Conservation (phyloP, 202 grass and related monocot genomes). For the Elaeis oleifera region DNA sequence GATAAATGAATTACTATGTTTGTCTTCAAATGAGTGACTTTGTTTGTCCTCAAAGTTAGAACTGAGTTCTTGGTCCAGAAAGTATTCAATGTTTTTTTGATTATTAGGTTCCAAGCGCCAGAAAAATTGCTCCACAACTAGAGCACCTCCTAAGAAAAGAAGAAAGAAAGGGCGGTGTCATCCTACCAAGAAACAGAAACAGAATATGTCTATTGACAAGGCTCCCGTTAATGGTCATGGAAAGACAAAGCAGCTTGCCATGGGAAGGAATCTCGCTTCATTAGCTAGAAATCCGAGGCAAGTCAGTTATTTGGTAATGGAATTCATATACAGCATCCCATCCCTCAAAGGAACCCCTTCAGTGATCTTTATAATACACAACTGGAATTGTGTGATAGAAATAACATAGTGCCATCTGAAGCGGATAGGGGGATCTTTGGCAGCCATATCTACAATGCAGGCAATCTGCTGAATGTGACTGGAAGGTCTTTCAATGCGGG, state of each 20-base stretch:
- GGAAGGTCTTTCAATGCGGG: neutral
- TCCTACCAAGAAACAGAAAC: neutral
- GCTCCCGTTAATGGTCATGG: neutral
- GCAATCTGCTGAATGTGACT: neutral
- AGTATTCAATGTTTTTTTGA: neutral
- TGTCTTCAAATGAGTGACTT: conserved; percentile 12
- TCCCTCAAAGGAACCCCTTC: neutral
- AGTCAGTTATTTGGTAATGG: too few species aligned
- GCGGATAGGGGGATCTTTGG: neutral
- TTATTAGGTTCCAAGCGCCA: neutral
- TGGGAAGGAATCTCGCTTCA: neutral
- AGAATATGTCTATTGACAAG: neutral
- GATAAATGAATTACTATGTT: conserved; percentile 13
- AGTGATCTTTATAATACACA: neutral
- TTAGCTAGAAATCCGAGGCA: neutral
- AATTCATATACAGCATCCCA: neutral
- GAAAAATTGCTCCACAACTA: neutral
- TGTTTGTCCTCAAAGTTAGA: conserved; percentile 31
- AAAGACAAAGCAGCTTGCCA: neutral
- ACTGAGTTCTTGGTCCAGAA: neutral
- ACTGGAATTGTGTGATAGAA: neutral
- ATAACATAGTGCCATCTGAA: neutral
- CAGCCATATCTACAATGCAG: neutral
- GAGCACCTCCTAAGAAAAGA: conserved; percentile 3
- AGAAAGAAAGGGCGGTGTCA: neutral